Evolutionary conservation across 257 asterid species (phyloP).

Genomic region (Oldenlandia corymbosa): DNA sequence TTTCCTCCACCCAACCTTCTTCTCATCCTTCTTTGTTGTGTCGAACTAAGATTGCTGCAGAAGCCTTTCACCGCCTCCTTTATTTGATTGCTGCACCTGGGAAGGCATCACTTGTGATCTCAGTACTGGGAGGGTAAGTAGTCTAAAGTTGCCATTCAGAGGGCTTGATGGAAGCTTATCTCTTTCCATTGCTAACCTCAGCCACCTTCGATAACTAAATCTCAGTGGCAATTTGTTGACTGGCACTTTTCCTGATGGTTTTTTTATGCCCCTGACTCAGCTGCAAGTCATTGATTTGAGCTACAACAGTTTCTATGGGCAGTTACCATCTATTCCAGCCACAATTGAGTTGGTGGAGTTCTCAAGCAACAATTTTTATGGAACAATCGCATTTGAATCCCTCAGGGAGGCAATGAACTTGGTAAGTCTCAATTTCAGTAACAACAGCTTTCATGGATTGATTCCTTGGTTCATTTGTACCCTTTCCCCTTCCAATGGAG

Average conservation of each 20-base stretch:
- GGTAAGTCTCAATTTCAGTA: slow-evolving; percentile 58
- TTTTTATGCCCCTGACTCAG: slow-evolving; percentile 39
- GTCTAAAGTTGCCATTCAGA: slow-evolving; percentile 55
- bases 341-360: slow-evolving; percentile 38
- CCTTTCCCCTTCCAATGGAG: slow-evolving; percentile 32
- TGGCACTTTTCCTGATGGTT: slow-evolving; percentile 51
- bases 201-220: slow-evolving; percentile 39
- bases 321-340: slow-evolving; percentile 43
- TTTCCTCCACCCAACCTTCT: too few relatives aligned
- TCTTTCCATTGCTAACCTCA: slow-evolving; percentile 47
- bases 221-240: slow-evolving; percentile 58
- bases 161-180: slow-evolving; percentile 53
- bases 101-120: slow-evolving; percentile 74
- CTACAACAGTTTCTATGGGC: slow-evolving; percentile 55
- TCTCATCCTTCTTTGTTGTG: too few relatives aligned
- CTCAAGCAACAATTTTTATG: slow-evolving; percentile 68
- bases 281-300: slow-evolving; percentile 58
- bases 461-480: slow-evolving; percentile 54
- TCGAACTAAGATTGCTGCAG: too few relatives aligned
- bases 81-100: slow-evolving; percentile 76
- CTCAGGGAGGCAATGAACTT: slow-evolving; percentile 38
- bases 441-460: slow-evolving; percentile 65
- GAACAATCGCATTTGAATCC: slow-evolving; percentile 40
- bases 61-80: too few relatives aligned
- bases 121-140: slow-evolving; percentile 43